These are phyloP conservation scores for Beauveria bassiana DNA, from an alignment of 2,329 filamentous ascomycete genomes.

Conservation along the genomic window DNA sequence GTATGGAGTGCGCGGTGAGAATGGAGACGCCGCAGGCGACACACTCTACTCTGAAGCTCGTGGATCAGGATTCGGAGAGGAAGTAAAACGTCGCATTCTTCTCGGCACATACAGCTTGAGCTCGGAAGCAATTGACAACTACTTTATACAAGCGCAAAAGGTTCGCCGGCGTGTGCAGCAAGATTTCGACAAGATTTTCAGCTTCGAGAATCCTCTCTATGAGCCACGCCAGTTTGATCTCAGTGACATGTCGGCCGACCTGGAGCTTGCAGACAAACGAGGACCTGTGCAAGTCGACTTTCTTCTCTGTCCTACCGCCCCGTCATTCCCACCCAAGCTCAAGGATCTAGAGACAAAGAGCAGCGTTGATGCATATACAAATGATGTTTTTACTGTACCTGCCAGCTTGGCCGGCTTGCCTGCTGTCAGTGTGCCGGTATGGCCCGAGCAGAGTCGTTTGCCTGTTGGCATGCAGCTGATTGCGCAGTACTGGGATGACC, in stretches of 20 bases:
- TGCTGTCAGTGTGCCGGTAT: slow-evolving; percentile 68
- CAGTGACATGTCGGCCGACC: slow-evolving; percentile 48
- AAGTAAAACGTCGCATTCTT: slow-evolving; percentile 80
- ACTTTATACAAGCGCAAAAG: slow-evolving; percentile 90
- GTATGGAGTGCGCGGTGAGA: slow-evolving; percentile 58
- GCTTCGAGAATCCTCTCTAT: slow-evolving; percentile 58
- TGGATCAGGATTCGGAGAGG: slow-evolving; percentile 67
- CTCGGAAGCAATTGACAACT: slow-evolving; percentile 87
- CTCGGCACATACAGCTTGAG: slow-evolving; percentile 86
- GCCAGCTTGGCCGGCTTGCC: slow-evolving; percentile 88
- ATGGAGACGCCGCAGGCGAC: slow-evolving; percentile 48
- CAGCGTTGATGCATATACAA: slow-evolving; percentile 73
- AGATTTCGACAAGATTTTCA: slow-evolving; percentile 80
- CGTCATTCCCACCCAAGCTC: slow-evolving; percentile 62
- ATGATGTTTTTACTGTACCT: slow-evolving; percentile 93
- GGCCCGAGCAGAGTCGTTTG: slow-evolving; percentile 24
- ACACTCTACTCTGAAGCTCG: slow-evolving; percentile 71
- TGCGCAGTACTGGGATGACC: slow-evolving; percentile 75
- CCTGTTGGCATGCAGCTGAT: slow-evolving; percentile 63
- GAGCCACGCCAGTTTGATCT: slow-evolving; percentile 47
- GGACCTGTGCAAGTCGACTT: slow-evolving; percentile 68
- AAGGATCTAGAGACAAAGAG: slow-evolving; percentile 47
- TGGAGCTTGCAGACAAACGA: slow-evolving; percentile 46
- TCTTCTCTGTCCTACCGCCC: slow-evolving; percentile 79
- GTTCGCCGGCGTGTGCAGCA: slow-evolving; percentile 74